Evolutionary conservation across 352 stramenopile species (phyloP), one percentile per base, ranked within the genome.

Genomic region (Discostella stelligera): DNA sequence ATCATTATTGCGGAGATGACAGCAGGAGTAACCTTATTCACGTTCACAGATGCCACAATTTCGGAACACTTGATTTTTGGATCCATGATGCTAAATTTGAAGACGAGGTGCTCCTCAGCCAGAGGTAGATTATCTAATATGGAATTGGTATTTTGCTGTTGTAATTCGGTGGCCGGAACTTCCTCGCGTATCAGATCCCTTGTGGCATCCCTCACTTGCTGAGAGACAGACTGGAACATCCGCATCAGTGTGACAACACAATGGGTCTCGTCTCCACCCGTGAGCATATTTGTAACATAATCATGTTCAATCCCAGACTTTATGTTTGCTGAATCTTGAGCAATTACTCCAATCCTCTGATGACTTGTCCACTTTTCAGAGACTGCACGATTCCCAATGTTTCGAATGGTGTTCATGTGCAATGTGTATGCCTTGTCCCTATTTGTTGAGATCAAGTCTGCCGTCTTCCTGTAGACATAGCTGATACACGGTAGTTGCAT

Each of bases 21-120:
- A 11, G 18, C 27, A 27, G 61, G 39, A 50, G 55, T 62, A 6
- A 71, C 44, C 23, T 71, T 71, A n/a, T 58, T 52, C 14, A 62
- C 63, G 27, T 71, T 71, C 21, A 60, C 53, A 1, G 63, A 61
- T 37, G 46, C 63, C 5, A 71, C 37, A 39, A 71, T 58, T 50
- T 62, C 46, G 14, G 63, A 71, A 9, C 49, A 60, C 18, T 71
- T 71, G 37, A 60, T 62, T 39, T 32, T 14, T 4, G 63, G 18
- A 46, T 58, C 16, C 3, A 71, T 16, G 21, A 48, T 62, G 18
- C 20, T 62, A 3, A 25, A 61, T 71, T 71, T 71, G 21, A 62
- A 62, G 20, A 71, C 63, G 9, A 60, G 16, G 54, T 68, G 61
- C 21, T 68, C 23, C 14, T 68, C 21, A 25, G 61, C 61, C 32